These are phyloP conservation scores for Lasiodiplodia citricola DNA, from an alignment of 2,329 filamentous ascomycete genomes.

Conservation along the genomic window DNA sequence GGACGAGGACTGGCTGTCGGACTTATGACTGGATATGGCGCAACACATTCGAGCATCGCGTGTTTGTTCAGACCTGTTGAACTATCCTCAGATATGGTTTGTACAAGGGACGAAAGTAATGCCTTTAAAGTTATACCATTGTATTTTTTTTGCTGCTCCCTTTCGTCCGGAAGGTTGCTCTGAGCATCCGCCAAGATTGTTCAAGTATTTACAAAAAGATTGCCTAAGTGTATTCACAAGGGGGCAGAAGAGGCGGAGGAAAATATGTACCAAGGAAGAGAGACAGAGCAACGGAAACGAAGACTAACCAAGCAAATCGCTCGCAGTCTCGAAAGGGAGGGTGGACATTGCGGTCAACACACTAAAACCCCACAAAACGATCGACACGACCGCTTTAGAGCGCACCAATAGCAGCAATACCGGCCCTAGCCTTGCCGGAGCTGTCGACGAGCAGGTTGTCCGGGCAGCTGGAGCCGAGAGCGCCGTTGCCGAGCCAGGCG, in stretches of 20 bases:
- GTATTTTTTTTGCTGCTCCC: neutral
- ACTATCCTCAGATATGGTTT: neutral
- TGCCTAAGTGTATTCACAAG: too few species aligned
- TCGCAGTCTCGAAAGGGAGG: neutral
- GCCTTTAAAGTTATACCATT: neutral
- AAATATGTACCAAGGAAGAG: neutral
- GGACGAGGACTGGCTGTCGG: too few species aligned
- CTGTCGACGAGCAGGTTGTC: constrained; percentile 68
- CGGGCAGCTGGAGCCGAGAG: constrained; percentile 67
- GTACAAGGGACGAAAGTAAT: neutral
- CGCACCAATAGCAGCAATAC: constrained; percentile 5
- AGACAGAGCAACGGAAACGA: neutral
- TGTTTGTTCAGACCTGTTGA: too few species aligned
- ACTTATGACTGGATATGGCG: neutral
- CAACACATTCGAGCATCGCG: too few species aligned
- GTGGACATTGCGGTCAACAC: neutral
- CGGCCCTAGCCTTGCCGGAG: constrained; percentile 52
- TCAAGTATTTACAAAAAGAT: neutral
- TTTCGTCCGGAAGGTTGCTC: neutral
- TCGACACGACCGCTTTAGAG: neutral
- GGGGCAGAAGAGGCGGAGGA: neutral
- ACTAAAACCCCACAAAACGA: neutral
- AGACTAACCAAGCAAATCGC: neutral
- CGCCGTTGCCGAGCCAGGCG: constrained; percentile 70
- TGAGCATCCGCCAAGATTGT: neutral